Base-by-base conservation (phyloP, 352 stramenopile genomes). In the Aphanomyces euteiches region DNA sequence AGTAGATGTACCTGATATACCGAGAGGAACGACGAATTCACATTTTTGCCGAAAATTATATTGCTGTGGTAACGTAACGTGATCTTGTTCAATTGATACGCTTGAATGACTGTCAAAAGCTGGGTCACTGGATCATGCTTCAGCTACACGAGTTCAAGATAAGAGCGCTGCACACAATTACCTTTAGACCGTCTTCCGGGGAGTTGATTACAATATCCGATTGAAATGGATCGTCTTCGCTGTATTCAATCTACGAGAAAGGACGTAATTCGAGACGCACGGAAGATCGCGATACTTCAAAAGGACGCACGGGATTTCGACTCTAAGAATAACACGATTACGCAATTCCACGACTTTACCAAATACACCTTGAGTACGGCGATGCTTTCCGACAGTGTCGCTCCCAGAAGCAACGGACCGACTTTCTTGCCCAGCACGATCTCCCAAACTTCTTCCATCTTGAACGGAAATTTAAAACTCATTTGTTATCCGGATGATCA, bases 21-120 rank as follows among this genome's bases (percentile, higher is more conserved):
- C 21, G 87, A 93, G 81, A 93, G 92, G 75, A 93, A 95, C 37
- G 87, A 93, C 39, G 87, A 82, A 8, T 83, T 77, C 64, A 90
- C 79, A 37, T 89, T 82, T 4, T 86, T 87, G 3, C 87, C 85
- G 67, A 93, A 95, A 69, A 95, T 89, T 63, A 91, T 79, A 12
- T 92, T 85, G 60, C 85, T 87, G 28, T 85, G 85, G 69, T 90
- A 92, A 72, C 92, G 90, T 28, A 95, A 73, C 36, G 85, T 77
- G 19, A 95, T 79, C 21, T 76, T 78, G 72, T 92, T 90, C 67
- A 95, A 77, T 15, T 84, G 77, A 73, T 92, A 92, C 67, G 93
- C 92, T 37, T 92, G 84, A 70, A 95, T 84, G 50, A 72, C 75
- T 3, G 80, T 83, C 38, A 95, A 79, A 50, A 85, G 76, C 63